phyloP scores from a whole-genome alignment of 148 eudicot species.

The Rhododendron molle region DNA sequence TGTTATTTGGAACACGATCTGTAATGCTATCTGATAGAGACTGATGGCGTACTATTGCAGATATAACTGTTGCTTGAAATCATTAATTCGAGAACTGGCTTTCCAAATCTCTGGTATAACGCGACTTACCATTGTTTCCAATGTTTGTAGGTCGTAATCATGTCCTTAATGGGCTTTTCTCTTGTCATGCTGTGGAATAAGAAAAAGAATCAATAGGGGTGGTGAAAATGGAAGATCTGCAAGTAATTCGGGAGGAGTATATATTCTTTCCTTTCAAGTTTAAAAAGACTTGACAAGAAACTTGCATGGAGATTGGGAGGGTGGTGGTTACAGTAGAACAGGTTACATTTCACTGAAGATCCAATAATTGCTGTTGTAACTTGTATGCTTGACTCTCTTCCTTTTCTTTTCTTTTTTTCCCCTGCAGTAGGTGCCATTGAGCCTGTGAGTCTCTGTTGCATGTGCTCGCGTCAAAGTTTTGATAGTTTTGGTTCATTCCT shows the following conservation, averaged over 20 bases:
- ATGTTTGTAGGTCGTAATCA: constrained; percentile 66
- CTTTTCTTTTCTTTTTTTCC: too few relatives aligned
- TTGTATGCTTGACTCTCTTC: not conserved
- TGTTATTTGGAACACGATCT: not conserved
- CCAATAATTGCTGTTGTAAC: not conserved
- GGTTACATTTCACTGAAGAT: not conserved
- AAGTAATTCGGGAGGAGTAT: not conserved
- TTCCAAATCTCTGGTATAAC: not conserved
- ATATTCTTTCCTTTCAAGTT: not conserved
- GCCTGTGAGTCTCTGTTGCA: too few relatives aligned
- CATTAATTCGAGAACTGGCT: not conserved
- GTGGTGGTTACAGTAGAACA: not conserved
- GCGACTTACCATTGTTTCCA: not conserved
- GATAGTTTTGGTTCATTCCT: too few relatives aligned
- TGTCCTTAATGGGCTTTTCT: constrained; percentile 92
- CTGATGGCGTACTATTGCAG: not conserved
- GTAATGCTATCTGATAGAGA: not conserved
- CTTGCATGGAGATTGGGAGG: not conserved
- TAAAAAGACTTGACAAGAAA: not conserved
- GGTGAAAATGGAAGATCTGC: not conserved
- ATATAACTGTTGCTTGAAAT: not conserved
- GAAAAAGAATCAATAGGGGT: constrained; percentile 28
- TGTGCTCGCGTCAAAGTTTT: too few relatives aligned
- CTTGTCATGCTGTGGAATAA: constrained; percentile 82
- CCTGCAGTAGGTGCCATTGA: too few relatives aligned